Evolutionary conservation across 352 stramenopile genomes (phyloP).

Genomic region (Globisporangium uncinulatum): DNA sequence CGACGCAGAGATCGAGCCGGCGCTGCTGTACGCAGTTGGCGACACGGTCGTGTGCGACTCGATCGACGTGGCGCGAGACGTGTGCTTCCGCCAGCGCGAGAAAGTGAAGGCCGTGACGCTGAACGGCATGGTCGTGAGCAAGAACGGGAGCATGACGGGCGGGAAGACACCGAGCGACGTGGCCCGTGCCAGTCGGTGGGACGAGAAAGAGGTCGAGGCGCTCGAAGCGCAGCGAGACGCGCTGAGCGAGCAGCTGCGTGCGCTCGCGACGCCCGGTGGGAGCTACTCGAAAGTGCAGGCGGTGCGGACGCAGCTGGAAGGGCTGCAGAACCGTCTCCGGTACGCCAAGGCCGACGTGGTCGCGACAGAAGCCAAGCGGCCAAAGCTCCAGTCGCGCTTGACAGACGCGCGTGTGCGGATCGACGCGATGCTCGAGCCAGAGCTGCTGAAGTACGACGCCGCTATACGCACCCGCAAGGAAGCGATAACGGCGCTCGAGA

Average conservation of each 20-base stretch:
- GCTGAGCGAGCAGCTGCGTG: constrained; percentile 62
- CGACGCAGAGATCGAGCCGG: constrained; percentile 89
- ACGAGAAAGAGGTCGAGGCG: constrained; percentile 89
- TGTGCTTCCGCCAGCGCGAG: constrained; percentile 80
- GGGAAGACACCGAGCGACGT: constrained; percentile 86
- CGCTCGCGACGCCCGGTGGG: constrained; percentile 60
- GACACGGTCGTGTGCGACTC: constrained; percentile 96
- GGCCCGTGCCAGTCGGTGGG: constrained; percentile 86
- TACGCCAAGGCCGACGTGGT: constrained; percentile 73
- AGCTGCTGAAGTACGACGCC: constrained; percentile 57
- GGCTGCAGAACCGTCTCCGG: constrained; percentile 60
- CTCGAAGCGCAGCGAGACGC: constrained; percentile 83
- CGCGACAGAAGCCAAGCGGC: constrained; percentile 66
- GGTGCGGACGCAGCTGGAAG: constrained; percentile 61
- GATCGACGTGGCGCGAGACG: constrained; percentile 89
- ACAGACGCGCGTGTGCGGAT: constrained; percentile 48
- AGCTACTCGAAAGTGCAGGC: constrained; percentile 65
- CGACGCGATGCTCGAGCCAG: constrained; percentile 42
- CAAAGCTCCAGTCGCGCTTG: constrained; percentile 58
- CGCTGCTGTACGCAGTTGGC: constrained; percentile 93
- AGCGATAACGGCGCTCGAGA: constrained; percentile 39
- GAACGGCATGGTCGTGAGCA: constrained; percentile 95
- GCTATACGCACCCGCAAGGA: constrained; percentile 37
- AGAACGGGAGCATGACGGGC: constrained; percentile 98
- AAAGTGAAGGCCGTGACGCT: constrained; percentile 91